Conservation (phyloP, 305 asterid species). For the Rubia balearica region DNA sequence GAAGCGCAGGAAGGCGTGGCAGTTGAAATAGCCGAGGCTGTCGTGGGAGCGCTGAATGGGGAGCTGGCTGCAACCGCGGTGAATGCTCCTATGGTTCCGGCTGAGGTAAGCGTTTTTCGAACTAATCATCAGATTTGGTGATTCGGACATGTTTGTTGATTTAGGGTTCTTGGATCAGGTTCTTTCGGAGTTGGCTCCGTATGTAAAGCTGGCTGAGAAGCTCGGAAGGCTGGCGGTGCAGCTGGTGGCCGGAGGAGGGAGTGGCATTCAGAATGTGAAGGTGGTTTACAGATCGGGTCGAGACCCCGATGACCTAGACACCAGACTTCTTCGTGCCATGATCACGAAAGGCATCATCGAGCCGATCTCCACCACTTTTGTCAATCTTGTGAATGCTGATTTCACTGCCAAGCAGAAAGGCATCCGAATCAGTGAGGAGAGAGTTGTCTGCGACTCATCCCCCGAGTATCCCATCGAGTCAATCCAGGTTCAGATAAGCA, state of each 20-base stretch:
- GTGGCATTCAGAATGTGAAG: constrained; percentile 77
- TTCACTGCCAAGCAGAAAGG: constrained; percentile 91
- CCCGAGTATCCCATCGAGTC: constrained; percentile 61
- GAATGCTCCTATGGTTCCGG: constrained; percentile 97
- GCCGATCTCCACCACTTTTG: constrained; percentile 64
- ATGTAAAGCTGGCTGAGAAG: constrained; percentile 78
- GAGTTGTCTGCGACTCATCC: constrained; percentile 49
- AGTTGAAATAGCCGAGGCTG: constrained; percentile 95
- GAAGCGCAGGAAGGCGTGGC: constrained; percentile 99
- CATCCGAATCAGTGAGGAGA: constrained; percentile 74
- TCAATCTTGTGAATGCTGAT: constrained; percentile 93
- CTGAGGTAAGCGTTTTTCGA: constrained; percentile 36
- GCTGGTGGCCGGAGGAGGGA: constrained; percentile 82
- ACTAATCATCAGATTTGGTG: not conserved
- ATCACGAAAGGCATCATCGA: constrained; percentile 83
- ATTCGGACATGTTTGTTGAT: not conserved
- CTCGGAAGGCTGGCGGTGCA: constrained; percentile 83
- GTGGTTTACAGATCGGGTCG: constrained; percentile 67
- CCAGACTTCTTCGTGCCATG: constrained; percentile 94
- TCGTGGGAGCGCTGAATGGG: constrained; percentile 85
- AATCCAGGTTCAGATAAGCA: constrained; percentile 62
- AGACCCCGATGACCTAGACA: constrained; percentile 78
- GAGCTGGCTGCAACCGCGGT: constrained; percentile 97
- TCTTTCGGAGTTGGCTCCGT: constrained; percentile 75
- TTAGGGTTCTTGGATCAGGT: constrained; percentile 41